Evolutionary conservation across 73 alveolate species (phyloP).

Genomic region (Diophrys appendiculata): DNA sequence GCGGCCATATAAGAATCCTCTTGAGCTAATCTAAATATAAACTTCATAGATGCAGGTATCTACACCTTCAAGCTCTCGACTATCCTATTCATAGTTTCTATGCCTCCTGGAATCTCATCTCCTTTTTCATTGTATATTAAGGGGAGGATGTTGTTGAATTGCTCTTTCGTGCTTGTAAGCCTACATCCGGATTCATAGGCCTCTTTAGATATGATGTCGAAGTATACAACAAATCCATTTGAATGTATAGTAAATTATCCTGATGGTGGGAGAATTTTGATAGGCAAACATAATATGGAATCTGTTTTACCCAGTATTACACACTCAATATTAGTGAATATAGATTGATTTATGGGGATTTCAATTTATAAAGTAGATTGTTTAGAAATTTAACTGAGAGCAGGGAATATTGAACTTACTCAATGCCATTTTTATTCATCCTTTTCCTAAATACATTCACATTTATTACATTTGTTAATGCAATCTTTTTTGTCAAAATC

Average conservation of each 20-base stretch:
- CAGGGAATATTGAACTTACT: background rate
- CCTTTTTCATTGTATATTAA: no score
- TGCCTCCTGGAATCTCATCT: no score
- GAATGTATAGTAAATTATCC: background rate
- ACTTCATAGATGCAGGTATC: no score
- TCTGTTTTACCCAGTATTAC: background rate
- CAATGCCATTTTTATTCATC: background rate
- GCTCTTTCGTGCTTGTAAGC: background rate
- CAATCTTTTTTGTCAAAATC: background rate
- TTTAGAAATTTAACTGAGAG: background rate
- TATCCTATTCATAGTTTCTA: background rate
- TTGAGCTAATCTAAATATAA: no score
- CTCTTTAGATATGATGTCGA: background rate
- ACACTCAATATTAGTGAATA: background rate
- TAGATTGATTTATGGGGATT: background rate
- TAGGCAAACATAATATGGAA: background rate
- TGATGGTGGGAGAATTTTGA: background rate
- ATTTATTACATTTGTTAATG: background rate
- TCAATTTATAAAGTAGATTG: background rate
- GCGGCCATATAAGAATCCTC: no score
- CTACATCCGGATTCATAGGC: background rate
- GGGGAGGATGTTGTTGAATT: background rate
- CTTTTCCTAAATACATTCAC: background rate
- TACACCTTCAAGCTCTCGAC: no score
- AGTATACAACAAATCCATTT: background rate